A percentile compares a stretch with the other conserved stretches of the same genome.
Conservation (phyloP, 2,329 filamentous ascomycete genomes). For the Aspergillus awamori region DNA sequence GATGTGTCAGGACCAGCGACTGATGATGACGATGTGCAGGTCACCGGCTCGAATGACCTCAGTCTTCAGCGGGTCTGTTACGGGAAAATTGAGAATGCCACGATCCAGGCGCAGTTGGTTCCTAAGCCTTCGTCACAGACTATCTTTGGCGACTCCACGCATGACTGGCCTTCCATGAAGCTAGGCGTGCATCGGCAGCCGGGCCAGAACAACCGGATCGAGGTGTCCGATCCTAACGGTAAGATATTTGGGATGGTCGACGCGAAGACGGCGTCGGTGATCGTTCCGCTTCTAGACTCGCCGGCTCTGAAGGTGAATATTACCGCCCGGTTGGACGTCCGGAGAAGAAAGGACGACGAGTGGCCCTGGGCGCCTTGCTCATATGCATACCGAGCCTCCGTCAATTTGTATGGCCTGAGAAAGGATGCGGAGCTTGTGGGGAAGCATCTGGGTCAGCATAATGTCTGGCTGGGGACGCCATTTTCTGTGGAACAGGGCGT, state of each 20-base stretch:
- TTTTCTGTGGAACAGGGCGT: conserved; percentile 68
- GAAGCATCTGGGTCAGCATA: conserved; percentile 64
- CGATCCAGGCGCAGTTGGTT: conserved; percentile 67
- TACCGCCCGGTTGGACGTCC: conserved; percentile 69
- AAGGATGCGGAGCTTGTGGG: conserved; percentile 69
- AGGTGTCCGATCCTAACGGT: conserved; percentile 72
- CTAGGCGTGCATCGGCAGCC: conserved; percentile 66
- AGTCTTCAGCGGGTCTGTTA: conserved; percentile 76
- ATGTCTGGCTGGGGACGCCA: conserved; percentile 69
- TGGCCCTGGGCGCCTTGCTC: conserved; percentile 65
- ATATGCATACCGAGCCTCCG: conserved; percentile 63
- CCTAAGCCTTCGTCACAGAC: conserved; percentile 68
- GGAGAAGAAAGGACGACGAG: conserved; percentile 67
- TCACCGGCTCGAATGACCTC: conserved; percentile 59
- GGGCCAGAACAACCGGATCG: conserved; percentile 62
- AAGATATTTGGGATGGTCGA: conserved; percentile 78
- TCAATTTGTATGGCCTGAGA: conserved; percentile 79
- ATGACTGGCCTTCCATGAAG: conserved; percentile 73
- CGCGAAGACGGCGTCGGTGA: conserved; percentile 63
- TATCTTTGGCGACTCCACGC: conserved; percentile 55
- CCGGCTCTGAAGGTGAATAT: conserved; percentile 66
- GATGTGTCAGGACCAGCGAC: conserved; percentile 25
- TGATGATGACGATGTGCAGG: conserved; percentile 44
- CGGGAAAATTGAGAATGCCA: conserved; percentile 71
- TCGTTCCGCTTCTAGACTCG: conserved; percentile 74